These are phyloP conservation scores for Eremothecium sinecaudum DNA, from an alignment of 1,139 yeast genomes.

Conservation along the genomic window DNA sequence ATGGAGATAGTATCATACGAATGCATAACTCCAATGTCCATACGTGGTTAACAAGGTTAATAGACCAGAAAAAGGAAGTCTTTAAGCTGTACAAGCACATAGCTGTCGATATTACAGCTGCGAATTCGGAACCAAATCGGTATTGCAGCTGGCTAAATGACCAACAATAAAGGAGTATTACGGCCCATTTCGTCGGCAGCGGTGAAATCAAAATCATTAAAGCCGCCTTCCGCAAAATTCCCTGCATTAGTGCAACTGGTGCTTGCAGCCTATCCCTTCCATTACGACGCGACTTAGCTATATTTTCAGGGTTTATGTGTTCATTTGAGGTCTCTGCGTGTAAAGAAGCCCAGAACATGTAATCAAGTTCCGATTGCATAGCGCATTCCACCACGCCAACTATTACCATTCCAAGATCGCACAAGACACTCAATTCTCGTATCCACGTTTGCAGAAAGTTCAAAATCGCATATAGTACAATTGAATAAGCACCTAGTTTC, in stretches of 20 bases:
- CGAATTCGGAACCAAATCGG: constrained; percentile 3
- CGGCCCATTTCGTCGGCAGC: neutral
- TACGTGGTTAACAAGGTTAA: constrained; percentile 38
- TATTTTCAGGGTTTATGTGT: neutral
- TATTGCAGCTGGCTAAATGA: constrained; percentile 3
- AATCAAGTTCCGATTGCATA: constrained; percentile 1
- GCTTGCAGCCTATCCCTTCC: neutral
- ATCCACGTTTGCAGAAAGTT: neutral
- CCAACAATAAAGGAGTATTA: constrained; percentile 1
- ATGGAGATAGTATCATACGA: constrained; percentile 41
- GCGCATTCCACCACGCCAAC: constrained; percentile 1
- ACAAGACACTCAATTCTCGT: neutral
- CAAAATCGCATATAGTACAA: neutral
- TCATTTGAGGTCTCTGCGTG: neutral
- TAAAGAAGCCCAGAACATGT: constrained; percentile 1
- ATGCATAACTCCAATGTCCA: constrained; percentile 32
- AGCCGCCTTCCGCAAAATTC: constrained; percentile 2
- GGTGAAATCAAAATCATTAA: neutral
- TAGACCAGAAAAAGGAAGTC: constrained; percentile 41
- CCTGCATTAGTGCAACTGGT: neutral
- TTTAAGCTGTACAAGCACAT: neutral
- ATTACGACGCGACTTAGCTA: neutral
- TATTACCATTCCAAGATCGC: constrained; percentile 1
- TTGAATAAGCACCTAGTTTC: neutral
- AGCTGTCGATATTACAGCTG: neutral